Evolutionary conservation across 2,329 filamentous ascomycete genomes (phyloP).

Genomic region (Tolypocladium album): DNA sequence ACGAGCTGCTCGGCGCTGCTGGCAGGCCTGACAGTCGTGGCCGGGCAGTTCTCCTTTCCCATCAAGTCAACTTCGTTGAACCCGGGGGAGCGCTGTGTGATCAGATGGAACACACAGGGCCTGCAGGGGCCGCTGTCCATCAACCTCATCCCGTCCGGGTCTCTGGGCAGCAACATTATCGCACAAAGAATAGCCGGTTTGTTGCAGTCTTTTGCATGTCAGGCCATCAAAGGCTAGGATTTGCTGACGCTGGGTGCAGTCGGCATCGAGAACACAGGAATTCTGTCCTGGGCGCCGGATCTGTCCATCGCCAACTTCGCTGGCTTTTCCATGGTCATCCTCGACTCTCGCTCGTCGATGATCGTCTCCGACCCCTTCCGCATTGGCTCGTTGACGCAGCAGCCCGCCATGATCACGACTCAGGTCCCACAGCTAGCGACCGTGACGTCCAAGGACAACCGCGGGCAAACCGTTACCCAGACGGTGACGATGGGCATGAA

Average conservation of each 20-base stretch:
- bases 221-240: neutral
- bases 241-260: constrained; percentile 1
- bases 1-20: neutral
- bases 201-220: neutral
- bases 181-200: constrained; percentile 11
- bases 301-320: constrained; percentile 9
- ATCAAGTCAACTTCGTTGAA: neutral
- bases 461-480: neutral
- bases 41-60: constrained; percentile 1
- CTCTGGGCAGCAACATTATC: constrained; percentile 7
- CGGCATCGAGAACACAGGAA: constrained; percentile 9
- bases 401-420: neutral
- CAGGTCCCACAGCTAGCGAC: neutral
- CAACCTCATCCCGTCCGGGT: constrained; percentile 9
- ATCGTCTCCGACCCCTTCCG: neutral
- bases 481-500: neutral
- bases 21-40: neutral
- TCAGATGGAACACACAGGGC: constrained; percentile 10
- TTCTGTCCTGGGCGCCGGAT: constrained; percentile 10
- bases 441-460: neutral
- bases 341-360: constrained; percentile 4
- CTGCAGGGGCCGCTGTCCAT: constrained; percentile 11
- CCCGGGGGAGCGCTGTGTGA: constrained; percentile 7
- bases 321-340: constrained; percentile 11
- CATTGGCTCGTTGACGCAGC: neutral